These are phyloP conservation scores for Leccinum fibrillosum DNA, from an alignment of 768 basidiomycete species.

Conservation along the genomic window DNA sequence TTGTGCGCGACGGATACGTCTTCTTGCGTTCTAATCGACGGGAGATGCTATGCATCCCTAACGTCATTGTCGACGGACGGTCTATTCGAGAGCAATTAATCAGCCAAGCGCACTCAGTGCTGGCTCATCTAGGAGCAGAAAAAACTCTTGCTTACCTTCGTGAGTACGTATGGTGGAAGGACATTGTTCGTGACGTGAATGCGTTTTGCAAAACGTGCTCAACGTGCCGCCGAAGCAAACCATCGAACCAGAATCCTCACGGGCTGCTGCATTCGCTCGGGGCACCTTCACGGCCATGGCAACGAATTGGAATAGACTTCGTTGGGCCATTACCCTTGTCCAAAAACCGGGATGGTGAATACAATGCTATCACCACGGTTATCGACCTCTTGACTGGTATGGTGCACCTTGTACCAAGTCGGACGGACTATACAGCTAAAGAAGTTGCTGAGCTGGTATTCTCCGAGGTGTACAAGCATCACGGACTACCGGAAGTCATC, in stretches of 20 bases:
- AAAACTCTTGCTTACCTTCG: conserved; percentile 32
- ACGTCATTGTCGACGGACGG: conserved; percentile 1
- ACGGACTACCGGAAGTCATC: conserved; percentile 7
- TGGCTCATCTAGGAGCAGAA: conserved; percentile 36
- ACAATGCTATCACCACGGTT: conserved; percentile 27
- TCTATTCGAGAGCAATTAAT: conserved; percentile 33
- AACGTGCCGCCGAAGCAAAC: neutral
- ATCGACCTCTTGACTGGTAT: conserved; percentile 16
- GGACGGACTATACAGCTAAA: conserved; percentile 25
- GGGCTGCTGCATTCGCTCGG: conserved; percentile 26
- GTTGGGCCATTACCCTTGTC: conserved; percentile 33
- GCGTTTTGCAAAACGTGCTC: no score
- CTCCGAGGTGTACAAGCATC: conserved; percentile 32
- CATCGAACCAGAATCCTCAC: conserved; percentile 24
- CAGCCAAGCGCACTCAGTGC: conserved; percentile 34
- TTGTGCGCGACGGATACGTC: conserved; percentile 10
- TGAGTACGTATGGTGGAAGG: conserved; percentile 33
- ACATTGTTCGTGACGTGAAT: conserved; percentile 30
- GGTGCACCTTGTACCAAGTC: conserved; percentile 22
- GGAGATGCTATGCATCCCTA: conserved; percentile 27
- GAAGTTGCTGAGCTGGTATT: conserved; percentile 38
- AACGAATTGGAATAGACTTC: conserved; percentile 40
- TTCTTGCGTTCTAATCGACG: conserved; percentile 5
- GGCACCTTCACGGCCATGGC: conserved; percentile 32
- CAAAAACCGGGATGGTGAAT: conserved; percentile 5